These are phyloP conservation scores for Colletotrichum tofieldiae DNA, from an alignment of 2,329 filamentous ascomycete genomes.

Conservation along the genomic window DNA sequence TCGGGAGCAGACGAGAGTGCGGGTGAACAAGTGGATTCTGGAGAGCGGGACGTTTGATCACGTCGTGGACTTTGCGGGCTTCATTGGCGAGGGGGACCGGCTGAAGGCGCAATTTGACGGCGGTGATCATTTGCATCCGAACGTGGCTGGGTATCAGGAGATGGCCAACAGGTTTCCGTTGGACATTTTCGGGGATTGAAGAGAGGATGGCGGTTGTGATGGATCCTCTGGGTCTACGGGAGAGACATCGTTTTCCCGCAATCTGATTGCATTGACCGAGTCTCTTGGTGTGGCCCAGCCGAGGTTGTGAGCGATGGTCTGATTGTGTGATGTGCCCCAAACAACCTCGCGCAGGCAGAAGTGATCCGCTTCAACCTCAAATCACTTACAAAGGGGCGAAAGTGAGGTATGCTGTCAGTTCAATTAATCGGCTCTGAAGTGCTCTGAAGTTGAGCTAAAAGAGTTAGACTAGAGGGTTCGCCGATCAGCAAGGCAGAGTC, in stretches of 20 bases:
- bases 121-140: slow-evolving; percentile 78
- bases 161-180: slow-evolving; percentile 73
- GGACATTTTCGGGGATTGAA: slow-evolving; percentile 60
- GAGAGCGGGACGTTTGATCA: slow-evolving; percentile 69
- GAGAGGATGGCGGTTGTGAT: neutral
- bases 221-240: neutral
- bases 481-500: no score
- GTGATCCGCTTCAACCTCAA: no score
- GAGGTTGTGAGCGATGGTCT: no score
- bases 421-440: no score
- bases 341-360: no score
- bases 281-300: no score
- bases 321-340: no score
- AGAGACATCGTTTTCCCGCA: neutral
- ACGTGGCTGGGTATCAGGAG: slow-evolving; percentile 70
- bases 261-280: no score
- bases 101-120: slow-evolving; percentile 68
- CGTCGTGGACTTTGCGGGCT: slow-evolving; percentile 74
- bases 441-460: no score
- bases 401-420: no score
- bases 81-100: slow-evolving; percentile 67
- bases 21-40: slow-evolving; percentile 75
- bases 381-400: no score
- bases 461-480: no score
- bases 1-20: slow-evolving; percentile 70